These are phyloP conservation scores for Calonectria crousiana DNA, from an alignment of 2,329 filamentous ascomycete species.

Conservation along the genomic window DNA sequence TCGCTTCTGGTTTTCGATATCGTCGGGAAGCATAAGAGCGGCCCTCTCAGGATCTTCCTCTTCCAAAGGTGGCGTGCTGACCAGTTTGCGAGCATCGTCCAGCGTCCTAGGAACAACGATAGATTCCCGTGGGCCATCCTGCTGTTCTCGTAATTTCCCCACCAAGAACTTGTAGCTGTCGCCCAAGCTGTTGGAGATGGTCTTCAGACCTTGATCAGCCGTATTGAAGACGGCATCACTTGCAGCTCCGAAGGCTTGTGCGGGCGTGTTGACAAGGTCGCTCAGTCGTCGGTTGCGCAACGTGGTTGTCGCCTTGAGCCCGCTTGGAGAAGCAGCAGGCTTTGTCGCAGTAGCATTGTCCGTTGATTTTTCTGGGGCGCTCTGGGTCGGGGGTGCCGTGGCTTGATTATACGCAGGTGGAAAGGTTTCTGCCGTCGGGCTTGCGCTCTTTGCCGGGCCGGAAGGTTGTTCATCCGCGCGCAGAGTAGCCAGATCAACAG, in stretches of 20 bases:
- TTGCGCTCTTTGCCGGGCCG: constrained; percentile 71
- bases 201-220: constrained; percentile 92
- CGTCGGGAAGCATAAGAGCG: constrained; percentile 60
- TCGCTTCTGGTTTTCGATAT: constrained; percentile 47
- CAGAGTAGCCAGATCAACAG: constrained; percentile 91
- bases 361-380: constrained; percentile 48
- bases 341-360: constrained; percentile 51
- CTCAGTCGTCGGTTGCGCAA: constrained; percentile 82
- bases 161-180: constrained; percentile 95
- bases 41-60: constrained; percentile 73
- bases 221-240: constrained; percentile 88
- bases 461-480: constrained; percentile 82
- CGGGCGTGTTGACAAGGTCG: constrained; percentile 86
- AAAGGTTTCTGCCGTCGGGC: constrained; percentile 65
- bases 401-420: constrained; percentile 67
- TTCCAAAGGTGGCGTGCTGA: constrained; percentile 77
- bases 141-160: constrained; percentile 84
- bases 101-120: constrained; percentile 86
- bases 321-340: constrained; percentile 52
- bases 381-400: constrained; percentile 50
- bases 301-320: constrained; percentile 60
- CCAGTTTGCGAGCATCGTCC: constrained; percentile 90
- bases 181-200: constrained; percentile 88
- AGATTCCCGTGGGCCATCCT: constrained; percentile 57
- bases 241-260: constrained; percentile 83